phyloP scores from a whole-genome alignment of 768 basidiomycete species.

The Imleria badia region DNA sequence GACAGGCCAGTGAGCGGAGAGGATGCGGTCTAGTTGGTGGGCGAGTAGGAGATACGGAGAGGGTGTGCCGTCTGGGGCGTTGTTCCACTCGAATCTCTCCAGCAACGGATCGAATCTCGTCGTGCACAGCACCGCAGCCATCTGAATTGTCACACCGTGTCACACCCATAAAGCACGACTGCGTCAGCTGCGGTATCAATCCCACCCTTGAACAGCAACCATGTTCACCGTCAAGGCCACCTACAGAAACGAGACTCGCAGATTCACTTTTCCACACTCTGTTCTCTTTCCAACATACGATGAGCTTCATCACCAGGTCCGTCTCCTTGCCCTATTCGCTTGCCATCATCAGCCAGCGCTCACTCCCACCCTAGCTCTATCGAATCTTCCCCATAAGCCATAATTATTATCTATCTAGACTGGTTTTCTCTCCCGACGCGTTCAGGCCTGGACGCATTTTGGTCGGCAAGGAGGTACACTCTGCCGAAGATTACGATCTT shows the following conservation, averaged over 20 bases:
- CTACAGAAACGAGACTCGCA: conserved; percentile 67
- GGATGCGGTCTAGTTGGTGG: conserved; percentile 61
- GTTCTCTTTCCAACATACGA: conserved; percentile 60
- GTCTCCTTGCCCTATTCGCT: conserved; percentile 15
- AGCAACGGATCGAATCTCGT: conserved; percentile 60
- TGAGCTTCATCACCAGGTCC: conserved; percentile 62
- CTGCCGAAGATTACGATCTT: conserved; percentile 54
- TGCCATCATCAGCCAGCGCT: conserved; percentile 15
- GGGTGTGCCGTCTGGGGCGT: conserved; percentile 45
- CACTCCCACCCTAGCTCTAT: conserved; percentile 50
- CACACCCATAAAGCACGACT: conserved; percentile 20
- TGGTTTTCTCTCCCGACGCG: conserved; percentile 69
- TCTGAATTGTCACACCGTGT: conserved; percentile 13
- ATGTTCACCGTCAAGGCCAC: conserved; percentile 84
- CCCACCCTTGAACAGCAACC: conserved; percentile 28
- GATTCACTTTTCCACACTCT: conserved; percentile 54
- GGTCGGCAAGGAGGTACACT: conserved; percentile 59
- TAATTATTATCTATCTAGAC: conserved; percentile 60
- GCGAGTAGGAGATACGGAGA: conserved; percentile 62
- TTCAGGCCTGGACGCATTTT: conserved; percentile 54
- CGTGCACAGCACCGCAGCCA: conserved; percentile 48
- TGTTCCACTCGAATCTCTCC: conserved; percentile 53
- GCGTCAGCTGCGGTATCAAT: conserved; percentile 19
- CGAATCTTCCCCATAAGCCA: conserved; percentile 66
- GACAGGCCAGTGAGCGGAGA: conserved; percentile 50